A percentile compares a stretch with the other conserved stretches of the same genome.
Conservation (phyloP, 768 basidiomycete species). For the Butyriboletus loyo region DNA sequence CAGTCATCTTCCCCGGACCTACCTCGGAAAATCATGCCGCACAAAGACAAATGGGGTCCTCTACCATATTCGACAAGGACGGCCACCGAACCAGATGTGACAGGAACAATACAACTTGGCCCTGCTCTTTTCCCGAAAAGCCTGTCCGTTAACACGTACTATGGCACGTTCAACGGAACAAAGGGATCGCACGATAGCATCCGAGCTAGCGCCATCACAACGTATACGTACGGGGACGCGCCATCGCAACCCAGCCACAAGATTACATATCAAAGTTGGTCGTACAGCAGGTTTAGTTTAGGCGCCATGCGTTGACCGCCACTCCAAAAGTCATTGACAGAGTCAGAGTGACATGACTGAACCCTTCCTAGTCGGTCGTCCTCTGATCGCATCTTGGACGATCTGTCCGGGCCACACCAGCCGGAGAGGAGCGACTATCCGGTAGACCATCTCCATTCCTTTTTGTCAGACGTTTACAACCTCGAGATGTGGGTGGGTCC, state of each 20-base stretch:
- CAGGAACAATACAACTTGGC: neutral
- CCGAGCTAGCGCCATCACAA: neutral
- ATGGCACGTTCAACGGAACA: neutral
- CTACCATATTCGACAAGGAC: neutral
- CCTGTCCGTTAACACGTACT: constrained; percentile 2
- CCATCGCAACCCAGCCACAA: neutral
- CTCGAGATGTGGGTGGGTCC: too few species aligned
- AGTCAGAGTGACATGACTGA: neutral
- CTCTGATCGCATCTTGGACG: constrained; percentile 10
- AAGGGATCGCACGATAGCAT: neutral
- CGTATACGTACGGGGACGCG: neutral
- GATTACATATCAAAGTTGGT: neutral
- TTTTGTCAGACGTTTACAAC: neutral
- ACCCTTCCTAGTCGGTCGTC: too few species aligned
- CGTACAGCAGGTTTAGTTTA: neutral
- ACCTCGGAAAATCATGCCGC: neutral
- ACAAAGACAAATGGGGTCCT: neutral
- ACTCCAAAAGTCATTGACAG: neutral
- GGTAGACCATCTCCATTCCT: neutral
- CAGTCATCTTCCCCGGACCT: neutral
- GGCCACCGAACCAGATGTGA: neutral
- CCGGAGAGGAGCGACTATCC: neutral
- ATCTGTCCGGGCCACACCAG: neutral
- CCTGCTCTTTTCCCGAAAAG: neutral
- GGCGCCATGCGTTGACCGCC: neutral